These are phyloP conservation scores for Cladosporium phlei DNA, from an alignment of 2,329 filamentous ascomycete species.

Conservation along the genomic window DNA sequence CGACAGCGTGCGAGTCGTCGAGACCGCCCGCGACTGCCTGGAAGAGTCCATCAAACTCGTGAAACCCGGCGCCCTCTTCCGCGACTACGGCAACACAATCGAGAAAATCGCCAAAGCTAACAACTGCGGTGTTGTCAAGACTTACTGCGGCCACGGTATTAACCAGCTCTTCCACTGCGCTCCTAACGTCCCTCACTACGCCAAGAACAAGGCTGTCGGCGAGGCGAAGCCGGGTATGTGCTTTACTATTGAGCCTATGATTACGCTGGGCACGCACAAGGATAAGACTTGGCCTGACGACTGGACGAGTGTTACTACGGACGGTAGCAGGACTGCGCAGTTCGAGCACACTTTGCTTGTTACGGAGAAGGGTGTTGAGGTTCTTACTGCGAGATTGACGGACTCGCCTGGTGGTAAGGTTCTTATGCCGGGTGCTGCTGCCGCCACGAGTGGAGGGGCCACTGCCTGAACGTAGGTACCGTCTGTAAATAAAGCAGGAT, in stretches of 20 bases:
- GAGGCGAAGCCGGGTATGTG: slow-evolving; percentile 92
- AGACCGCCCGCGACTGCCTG: slow-evolving; percentile 80
- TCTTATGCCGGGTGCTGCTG: slow-evolving; percentile 11
- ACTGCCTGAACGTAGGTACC: not conserved
- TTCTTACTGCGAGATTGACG: slow-evolving; percentile 65
- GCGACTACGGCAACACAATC: slow-evolving; percentile 86
- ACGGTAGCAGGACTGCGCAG: slow-evolving; percentile 83
- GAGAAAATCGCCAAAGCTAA: slow-evolving; percentile 84
- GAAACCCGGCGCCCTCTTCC: slow-evolving; percentile 84
- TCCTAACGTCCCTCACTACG: slow-evolving; percentile 92
- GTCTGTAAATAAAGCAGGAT: slow-evolving; percentile 1
- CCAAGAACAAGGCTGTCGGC: slow-evolving; percentile 92
- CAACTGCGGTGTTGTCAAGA: slow-evolving; percentile 83
- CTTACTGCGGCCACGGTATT: slow-evolving; percentile 91
- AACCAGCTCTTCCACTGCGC: slow-evolving; percentile 87
- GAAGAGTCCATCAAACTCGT: slow-evolving; percentile 87
- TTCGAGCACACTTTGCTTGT: slow-evolving; percentile 83
- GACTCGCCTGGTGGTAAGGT: slow-evolving; percentile 66
- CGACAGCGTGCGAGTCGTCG: slow-evolving; percentile 80
- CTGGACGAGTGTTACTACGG: slow-evolving; percentile 90
- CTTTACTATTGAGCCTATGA: slow-evolving; percentile 98
- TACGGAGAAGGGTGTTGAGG: slow-evolving; percentile 72
- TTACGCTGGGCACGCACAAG: slow-evolving; percentile 79
- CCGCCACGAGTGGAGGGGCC: slow-evolving; percentile 5
- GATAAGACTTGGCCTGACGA: slow-evolving; percentile 96